Base-by-base conservation (phyloP, 345 rosid genomes). In the Citrus cavaleriei region DNA sequence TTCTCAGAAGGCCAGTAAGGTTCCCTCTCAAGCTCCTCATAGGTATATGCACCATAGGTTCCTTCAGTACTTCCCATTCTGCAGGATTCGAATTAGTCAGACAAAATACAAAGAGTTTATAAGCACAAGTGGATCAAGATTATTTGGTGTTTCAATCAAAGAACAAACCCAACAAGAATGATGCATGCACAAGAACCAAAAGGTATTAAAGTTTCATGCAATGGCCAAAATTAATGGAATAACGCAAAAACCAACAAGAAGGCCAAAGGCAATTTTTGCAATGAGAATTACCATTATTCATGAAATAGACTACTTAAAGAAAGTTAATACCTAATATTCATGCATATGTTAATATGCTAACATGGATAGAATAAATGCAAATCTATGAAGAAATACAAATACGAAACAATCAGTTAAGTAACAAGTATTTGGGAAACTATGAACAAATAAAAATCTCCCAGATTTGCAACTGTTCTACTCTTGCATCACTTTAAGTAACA, bases 1-100 rank as follows among this genome's bases (percentile, higher is more conserved):
- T 91, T 91, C 84, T 90, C 93, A 6, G 95, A 89, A 4, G 98
- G 97, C 99, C 99, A 96, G 84, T 96, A 94, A 32, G 83, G 94
- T 80, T 94, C 97, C 81, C 97, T 93, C 84, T 90, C 97, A 12
- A 96, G 93, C 71, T 79, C 81, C 84, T 87, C 90, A 79, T 93
- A 93, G 76, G 98, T 96, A 91, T 90, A 94, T 9, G 90, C 89
- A 18, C 98, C 98, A 77, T 92, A 92, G 73, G 79, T 84, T 81
- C 88, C 94, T 74, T 90, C 91, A 49, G 72, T 76, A 70, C 90
- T 88, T 78, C 92, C 93, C 98, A 94, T 96, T 83, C 94, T 91
- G 84, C 77, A 84, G 25, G 13, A 68, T 6, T 32, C 13, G 61
- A 78, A 57, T 40, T 40, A 30, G 37, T 72, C 64, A 51, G 54